Evolutionary conservation across 176 grass and related monocot genomes (phyloP).

Genomic region (Eleusine coracana): DNA sequence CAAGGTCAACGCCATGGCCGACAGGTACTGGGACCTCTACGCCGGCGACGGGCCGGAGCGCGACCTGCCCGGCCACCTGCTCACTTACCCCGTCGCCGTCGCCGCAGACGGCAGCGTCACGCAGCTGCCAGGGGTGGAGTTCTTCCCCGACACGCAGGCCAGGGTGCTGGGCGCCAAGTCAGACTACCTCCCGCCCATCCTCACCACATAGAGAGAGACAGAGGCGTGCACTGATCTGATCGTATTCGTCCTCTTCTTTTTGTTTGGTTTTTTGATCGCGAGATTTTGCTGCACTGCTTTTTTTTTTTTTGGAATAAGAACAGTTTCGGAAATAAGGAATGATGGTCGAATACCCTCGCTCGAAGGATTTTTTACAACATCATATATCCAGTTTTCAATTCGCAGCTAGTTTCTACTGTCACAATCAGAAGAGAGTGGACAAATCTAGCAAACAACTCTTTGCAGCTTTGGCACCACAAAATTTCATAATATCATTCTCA

Average conservation of each 20-base stretch:
- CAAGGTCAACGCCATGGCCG: constrained; percentile 59
- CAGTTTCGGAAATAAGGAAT: background rate
- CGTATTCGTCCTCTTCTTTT: background rate
- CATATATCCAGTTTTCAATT: too few species aligned
- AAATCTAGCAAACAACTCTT: too few species aligned
- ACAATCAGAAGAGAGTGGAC: too few species aligned
- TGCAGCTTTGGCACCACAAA: too few species aligned
- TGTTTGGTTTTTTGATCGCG: background rate
- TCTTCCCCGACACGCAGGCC: constrained; percentile 80
- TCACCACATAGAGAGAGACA: constrained; percentile 55
- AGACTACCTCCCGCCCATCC: constrained; percentile 74
- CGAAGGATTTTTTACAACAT: background rate
- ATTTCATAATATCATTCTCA: too few species aligned
- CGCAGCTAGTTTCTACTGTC: too few species aligned
- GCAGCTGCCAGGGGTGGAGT: constrained; percentile 51
- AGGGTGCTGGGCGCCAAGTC: constrained; percentile 74
- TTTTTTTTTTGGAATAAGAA: constrained; percentile 39
- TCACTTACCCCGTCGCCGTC: constrained; percentile 66
- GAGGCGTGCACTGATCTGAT: too few species aligned
- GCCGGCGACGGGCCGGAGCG: constrained; percentile 22
- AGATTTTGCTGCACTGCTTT: background rate
- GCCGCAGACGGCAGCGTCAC: constrained; percentile 47
- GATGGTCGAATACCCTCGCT: too few species aligned
- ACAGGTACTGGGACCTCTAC: constrained; percentile 64
- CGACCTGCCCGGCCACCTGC: constrained; percentile 73